Base-by-base conservation (phyloP, 331 rosid genomes). In the Spiraea crenata region DNA sequence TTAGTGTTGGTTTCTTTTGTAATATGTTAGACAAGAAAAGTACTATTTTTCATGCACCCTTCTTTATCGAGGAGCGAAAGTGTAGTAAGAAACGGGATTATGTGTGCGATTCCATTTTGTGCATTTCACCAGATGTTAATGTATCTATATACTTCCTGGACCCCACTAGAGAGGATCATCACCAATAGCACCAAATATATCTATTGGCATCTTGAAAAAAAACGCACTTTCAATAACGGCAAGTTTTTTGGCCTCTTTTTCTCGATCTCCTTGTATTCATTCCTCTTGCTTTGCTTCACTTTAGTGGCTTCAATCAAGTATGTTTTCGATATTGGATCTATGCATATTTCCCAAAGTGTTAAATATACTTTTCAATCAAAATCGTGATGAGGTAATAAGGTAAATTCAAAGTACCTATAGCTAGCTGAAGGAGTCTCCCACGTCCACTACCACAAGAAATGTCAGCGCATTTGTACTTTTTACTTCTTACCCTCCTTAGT, bases 241-340 rank as follows among this genome's bases (percentile, higher is more conserved):
- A 25, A 25, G 31, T 25, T 25, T 25, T 25, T 25, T 25, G 31
- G 63, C 63, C 19, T 57, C 39, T 31, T 57, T 17, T 57, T 38
- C 14, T 38, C 9, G 31, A 40, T 52, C 57, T 59, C 46, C 46
- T 59, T 59, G 3, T 69, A 41, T 69, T 54, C 16, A 38, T 54
- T 25, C 31, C 31, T 25, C 31, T 25, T 25, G 31, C 31, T 25
- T 25, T 25, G 31, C 31, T 52, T 69, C 40, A 17, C 9, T 17
- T 68, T 52, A 68, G 13, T 69, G 63, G 52, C 7, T 69, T 13
- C 73, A 69, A 69, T 68, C 63, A 55, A 69, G 40, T 40, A 63
- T 46, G 46, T 15, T 37, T 68, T 38, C 72, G 44, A 37, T 8
- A 67, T 67, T 57, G 13, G 61, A 67, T 51, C 61, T 51, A 39